Evolutionary conservation across 306 rosid species (phyloP).

Genomic region (Hylodesmum podocarpum): DNA sequence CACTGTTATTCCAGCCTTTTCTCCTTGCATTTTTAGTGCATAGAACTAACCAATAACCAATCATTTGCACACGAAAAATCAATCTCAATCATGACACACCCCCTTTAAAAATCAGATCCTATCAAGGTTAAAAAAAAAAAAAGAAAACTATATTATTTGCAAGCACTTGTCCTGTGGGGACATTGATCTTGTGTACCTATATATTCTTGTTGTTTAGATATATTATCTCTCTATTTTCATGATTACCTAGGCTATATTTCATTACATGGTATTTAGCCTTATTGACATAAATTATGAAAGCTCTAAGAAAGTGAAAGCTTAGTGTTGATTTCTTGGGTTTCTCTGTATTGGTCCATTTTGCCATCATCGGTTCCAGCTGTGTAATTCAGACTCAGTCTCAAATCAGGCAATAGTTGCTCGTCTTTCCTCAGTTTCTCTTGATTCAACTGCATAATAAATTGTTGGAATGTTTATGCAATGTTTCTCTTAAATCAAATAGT

Average conservation of each 20-base stretch:
- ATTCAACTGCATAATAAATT: slow-evolving; percentile 39
- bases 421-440: slow-evolving; percentile 30
- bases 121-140: background rate
- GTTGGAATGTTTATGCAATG: too few species aligned
- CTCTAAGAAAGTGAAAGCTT: slow-evolving; percentile 61
- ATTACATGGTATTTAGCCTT: background rate
- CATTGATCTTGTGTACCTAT: background rate
- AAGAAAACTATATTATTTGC: background rate
- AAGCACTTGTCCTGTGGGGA: background rate
- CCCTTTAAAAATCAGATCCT: background rate
- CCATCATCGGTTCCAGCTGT: slow-evolving; percentile 25
- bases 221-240: background rate
- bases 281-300: background rate
- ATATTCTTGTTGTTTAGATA: background rate
- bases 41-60: background rate
- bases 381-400: slow-evolving; percentile 51
- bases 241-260: background rate
- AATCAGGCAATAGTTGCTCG: slow-evolving; percentile 42
- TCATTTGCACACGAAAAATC: background rate
- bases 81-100: background rate
- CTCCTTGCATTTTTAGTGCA: background rate
- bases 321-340: slow-evolving; percentile 51
- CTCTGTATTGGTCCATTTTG: slow-evolving; percentile 1
- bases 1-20: background rate
- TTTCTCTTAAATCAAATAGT: background rate